Conservation (phyloP, 805 yeast species). For the Candida xyloterini region DNA sequence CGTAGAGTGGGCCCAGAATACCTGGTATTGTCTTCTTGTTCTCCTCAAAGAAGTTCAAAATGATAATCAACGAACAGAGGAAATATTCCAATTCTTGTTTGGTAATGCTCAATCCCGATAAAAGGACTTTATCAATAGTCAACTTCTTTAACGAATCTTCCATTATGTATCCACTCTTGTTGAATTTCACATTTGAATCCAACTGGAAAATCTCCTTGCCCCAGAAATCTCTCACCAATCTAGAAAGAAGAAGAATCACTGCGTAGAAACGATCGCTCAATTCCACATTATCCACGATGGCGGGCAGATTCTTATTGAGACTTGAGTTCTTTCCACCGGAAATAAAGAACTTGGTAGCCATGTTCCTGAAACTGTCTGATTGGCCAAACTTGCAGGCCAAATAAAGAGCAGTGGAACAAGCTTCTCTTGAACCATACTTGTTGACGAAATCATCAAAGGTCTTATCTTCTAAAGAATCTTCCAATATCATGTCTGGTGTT, state of each 20-base stretch:
- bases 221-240: constrained; percentile 83
- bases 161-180: constrained; percentile 35
- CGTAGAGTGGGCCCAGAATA: constrained; percentile 54
- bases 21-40: constrained; percentile 63
- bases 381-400: constrained; percentile 74
- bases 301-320: constrained; percentile 33
- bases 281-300: constrained; percentile 69
- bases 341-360: constrained; percentile 49
- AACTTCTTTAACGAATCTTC: constrained; percentile 43
- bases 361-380: constrained; percentile 45
- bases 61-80: constrained; percentile 65
- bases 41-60: constrained; percentile 66
- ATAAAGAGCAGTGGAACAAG: constrained; percentile 84
- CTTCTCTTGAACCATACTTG: constrained; percentile 83
- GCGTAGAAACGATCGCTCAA: constrained; percentile 92
- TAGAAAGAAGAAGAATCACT: constrained; percentile 69
- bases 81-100: constrained; percentile 61
- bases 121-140: constrained; percentile 34
- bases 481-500: constrained; percentile 77
- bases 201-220: constrained; percentile 57
- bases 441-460: constrained; percentile 67
- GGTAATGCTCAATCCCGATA: constrained; percentile 43
- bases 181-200: constrained; percentile 32
- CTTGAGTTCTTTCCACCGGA: constrained; percentile 54
- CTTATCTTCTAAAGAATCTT: constrained; percentile 57